Percentiles rank a stretch among this genome's conserved stretches.
These are phyloP conservation scores for Lindgomyces ingoldianus DNA, from an alignment of 495 filamentous ascomycete species.

Conservation along the genomic window DNA sequence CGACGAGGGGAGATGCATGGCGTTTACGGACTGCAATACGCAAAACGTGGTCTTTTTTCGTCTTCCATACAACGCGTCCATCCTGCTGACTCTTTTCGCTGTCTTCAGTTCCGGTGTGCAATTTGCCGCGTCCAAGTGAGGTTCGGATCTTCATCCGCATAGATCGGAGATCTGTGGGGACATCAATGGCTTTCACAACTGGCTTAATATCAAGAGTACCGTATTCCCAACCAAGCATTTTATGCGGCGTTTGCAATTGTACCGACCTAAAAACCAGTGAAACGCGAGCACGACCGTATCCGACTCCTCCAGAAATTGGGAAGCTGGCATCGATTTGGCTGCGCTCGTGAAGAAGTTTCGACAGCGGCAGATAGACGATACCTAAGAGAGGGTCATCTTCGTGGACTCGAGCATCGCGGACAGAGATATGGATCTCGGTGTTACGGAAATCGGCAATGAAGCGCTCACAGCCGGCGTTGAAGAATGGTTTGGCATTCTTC, in stretches of 20 bases:
- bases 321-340: conserved; percentile 64
- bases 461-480: conserved; percentile 73
- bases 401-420: conserved; percentile 64
- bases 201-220: conserved; percentile 62
- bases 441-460: conserved; percentile 67
- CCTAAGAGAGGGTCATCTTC: conserved; percentile 69
- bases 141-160: conserved; percentile 59
- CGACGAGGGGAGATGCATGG: conserved; percentile 58
- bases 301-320: conserved; percentile 62
- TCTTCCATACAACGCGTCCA: conserved; percentile 39
- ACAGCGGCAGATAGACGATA: conserved; percentile 64
- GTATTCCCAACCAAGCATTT: conserved; percentile 65
- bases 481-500: conserved; percentile 74
- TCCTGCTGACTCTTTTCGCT: conserved; percentile 33
- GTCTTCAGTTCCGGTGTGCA: conserved; percentile 46
- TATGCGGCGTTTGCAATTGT: conserved; percentile 55
- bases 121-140: conserved; percentile 55
- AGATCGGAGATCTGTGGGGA: conserved; percentile 49
- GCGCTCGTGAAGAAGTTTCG: conserved; percentile 55
- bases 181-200: conserved; percentile 41
- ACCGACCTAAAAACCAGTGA: conserved; percentile 71
- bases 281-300: conserved; percentile 64
- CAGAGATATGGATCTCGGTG: conserved; percentile 64
- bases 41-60: conserved; percentile 46
- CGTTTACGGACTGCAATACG: conserved; percentile 62